Evolutionary conservation across 164 flowering plant species (phyloP), one percentile per base, ranked within the genome.

Genomic region (Tetrastigma voinierianum): DNA sequence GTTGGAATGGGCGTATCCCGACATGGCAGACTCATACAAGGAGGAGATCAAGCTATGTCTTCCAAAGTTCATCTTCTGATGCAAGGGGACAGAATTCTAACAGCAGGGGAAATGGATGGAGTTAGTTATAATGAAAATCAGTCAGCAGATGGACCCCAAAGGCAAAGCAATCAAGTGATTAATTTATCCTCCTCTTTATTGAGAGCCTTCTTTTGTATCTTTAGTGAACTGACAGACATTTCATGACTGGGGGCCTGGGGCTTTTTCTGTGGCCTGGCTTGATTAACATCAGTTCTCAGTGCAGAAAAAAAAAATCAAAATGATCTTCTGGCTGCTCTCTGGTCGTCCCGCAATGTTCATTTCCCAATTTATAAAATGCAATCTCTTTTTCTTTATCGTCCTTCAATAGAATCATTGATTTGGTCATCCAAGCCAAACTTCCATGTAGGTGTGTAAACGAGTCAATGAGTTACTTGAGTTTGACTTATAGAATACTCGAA

Each of bases 11-110:
- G 16, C 72, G 64, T 16, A 59, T 77, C 14, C 44, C 83, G 20
- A 81, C 86, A 56, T 87, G 93, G 95, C 86, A 77, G 67, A 77
- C 88, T 17, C 87, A 86, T 64, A 87, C 79, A 79, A 89, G 76
- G 79, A 91, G 84, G 84, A 81, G 97, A 74, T 83, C 93, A 16
- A 83, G 79, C 70, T 80, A 73, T 73, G 70, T 51, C 13, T 46
- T 52, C 21, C 71, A 65, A 18, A 73, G 46, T 46, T 80, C 87
- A 44, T 70, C 82, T 5, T 66, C 78, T 5, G 80, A 75, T 62
- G 66, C 83, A 9, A 73, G 76, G 66, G 83, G 80, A 24, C 86
- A 80, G 51, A 76, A 60, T 72, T 73, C 76, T 52, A 74, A 66
- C 66, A 72, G 76, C 67, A 71, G 77, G 71, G 84, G 82, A 71